A percentile compares a stretch with the other conserved stretches of the same genome.
phyloP scores from a whole-genome alignment of 2,329 filamentous ascomycete species.

The Trichoderma endophyticum region DNA sequence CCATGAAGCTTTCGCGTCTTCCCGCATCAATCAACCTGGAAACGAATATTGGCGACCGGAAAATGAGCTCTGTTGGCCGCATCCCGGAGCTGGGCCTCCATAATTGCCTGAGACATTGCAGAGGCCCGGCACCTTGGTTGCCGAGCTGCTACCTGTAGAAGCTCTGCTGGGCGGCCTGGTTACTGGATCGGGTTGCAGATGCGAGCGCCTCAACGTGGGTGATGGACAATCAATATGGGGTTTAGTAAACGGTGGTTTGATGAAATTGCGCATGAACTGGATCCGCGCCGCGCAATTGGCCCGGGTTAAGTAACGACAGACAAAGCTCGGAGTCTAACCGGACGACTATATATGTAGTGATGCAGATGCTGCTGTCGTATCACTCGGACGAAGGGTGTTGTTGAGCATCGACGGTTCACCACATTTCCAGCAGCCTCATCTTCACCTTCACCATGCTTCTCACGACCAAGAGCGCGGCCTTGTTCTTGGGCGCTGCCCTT shows the following conservation, averaged over 20 bases:
- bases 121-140: neutral
- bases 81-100: neutral
- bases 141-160: neutral
- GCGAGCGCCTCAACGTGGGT: neutral
- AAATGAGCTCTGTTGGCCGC: neutral
- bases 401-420: neutral
- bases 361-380: neutral
- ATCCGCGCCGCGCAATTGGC: neutral
- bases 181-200: constrained; percentile 1
- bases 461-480: neutral
- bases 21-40: neutral
- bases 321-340: neutral
- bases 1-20: neutral
- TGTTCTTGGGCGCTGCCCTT: constrained; percentile 1
- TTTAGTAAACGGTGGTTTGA: neutral
- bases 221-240: neutral
- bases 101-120: neutral
- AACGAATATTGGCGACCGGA: neutral
- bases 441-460: neutral
- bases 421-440: neutral
- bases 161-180: neutral
- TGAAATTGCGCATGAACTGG: neutral
- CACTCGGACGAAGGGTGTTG: neutral
- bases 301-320: neutral
- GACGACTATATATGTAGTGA: neutral